Evolutionary conservation across 2,329 filamentous ascomycete genomes (phyloP), one percentile per base, ranked within the genome.

Genomic region (Penicillium glabrum): DNA sequence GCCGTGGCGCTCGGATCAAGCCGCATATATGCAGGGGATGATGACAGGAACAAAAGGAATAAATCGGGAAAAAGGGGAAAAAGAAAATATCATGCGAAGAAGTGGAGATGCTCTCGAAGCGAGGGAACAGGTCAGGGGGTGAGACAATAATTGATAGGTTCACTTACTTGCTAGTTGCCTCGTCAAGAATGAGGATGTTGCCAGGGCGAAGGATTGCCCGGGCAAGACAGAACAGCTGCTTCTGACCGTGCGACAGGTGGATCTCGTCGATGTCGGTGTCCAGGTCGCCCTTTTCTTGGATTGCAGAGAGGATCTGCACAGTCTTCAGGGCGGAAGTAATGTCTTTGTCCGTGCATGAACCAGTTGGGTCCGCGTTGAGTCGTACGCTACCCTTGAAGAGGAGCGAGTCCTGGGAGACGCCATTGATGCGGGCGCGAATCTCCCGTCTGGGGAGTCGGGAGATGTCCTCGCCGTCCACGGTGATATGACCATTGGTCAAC

Each of bases 221-320:
- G 0, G 83, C 86, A 1, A 89, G 77, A 60, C 81, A 85, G 62
- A 89, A 86, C 0, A 89, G 76, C 64, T 89, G 86, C 45, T 80
- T 80, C 68, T 89, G 86, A 0, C 87, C 87, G 33, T 82, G 79
- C 5, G 79, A 82, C 6, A 86, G 73, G 50, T 77, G 74, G 7
- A 82, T 76, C 2, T 78, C 72, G n/a, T 76, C 75, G 60, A 87
- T 77, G 2, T 75, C 69, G 2, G 70, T 68, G 57, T 75, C 71
- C 2, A 80, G 62, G 9, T 67, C 72, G 6, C 76, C 77, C 53
- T 76, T 73, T 51, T 73, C 71, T 55, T 72, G 50, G 27, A 79
- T 69, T 14, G 70, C 65, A 23, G 68, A 53, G 60, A 71, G 72
- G 7, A 78, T 65, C 10, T 76, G 70, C 8, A 79, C 74, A 26